These are phyloP conservation scores for Aspergillus aculeatinus DNA, from an alignment of 2,329 filamentous ascomycete genomes.

Conservation along the genomic window DNA sequence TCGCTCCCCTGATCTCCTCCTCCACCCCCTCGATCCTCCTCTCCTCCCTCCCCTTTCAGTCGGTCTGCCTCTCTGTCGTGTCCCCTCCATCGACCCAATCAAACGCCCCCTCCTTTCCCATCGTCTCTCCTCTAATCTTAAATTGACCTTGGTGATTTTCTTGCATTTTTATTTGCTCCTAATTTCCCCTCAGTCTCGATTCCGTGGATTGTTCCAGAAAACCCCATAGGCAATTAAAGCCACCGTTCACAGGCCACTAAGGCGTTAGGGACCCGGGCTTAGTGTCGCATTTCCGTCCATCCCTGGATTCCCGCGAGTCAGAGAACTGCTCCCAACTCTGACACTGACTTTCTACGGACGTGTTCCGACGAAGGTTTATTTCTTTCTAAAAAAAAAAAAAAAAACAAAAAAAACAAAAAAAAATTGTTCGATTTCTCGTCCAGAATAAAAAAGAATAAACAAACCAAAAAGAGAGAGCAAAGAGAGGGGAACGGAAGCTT, in stretches of 20 bases:
- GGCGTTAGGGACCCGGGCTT: conserved; percentile 6
- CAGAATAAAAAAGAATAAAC: neutral
- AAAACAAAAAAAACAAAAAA: neutral
- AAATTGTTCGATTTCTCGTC: neutral
- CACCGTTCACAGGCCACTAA: conserved; percentile 6
- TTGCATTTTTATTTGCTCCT: conserved; percentile 9
- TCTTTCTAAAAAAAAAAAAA: neutral
- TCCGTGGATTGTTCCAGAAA: conserved; percentile 14
- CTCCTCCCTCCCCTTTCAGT: neutral
- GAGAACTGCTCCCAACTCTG: conserved; percentile 1
- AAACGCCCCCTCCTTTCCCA: conserved; percentile 2
- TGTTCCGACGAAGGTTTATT: conserved; percentile 8
- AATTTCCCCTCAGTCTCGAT: conserved; percentile 6
- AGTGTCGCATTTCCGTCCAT: conserved; percentile 10
- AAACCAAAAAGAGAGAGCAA: neutral
- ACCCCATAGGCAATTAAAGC: conserved; percentile 3
- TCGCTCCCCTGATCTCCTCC: neutral
- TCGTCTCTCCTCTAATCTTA: conserved; percentile 4
- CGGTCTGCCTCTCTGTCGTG: conserved; percentile 4
- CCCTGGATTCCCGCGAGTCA: conserved; percentile 18
- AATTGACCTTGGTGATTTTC: conserved; percentile 3
- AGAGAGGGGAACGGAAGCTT: conserved; percentile 3
- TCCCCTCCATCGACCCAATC: conserved; percentile 4
- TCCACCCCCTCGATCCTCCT: neutral
- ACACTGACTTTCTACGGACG: conserved; percentile 4